Conservation (phyloP, 208 protist genomes). For the Angomonas ambiguus region DNA sequence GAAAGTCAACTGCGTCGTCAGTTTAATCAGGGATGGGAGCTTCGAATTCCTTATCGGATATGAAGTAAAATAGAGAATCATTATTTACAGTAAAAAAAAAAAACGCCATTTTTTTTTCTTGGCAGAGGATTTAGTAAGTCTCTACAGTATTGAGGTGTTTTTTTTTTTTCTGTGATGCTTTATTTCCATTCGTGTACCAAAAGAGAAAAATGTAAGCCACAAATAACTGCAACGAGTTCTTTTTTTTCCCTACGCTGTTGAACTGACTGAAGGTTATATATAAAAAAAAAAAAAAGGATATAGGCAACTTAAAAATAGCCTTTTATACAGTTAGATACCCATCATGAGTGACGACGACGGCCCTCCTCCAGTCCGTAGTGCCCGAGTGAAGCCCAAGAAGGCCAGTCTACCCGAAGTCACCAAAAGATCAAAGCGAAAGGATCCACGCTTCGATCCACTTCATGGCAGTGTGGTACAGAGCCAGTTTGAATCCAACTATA, state of each 20-base stretch:
- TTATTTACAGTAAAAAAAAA: background rate
- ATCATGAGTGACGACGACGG: slow-evolving; percentile 48
- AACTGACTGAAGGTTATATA: background rate
- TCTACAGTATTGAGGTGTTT: too few species aligned
- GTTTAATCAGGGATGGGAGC: slow-evolving; percentile 21
- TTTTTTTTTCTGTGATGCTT: background rate
- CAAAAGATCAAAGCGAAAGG: slow-evolving; percentile 19
- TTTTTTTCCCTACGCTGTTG: background rate
- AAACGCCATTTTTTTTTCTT: slow-evolving; percentile 2
- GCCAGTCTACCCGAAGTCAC: background rate
- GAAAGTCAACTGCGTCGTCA: slow-evolving; percentile 20
- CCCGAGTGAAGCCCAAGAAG: slow-evolving; percentile 37
- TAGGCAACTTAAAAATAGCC: too few species aligned
- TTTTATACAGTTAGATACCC: too few species aligned
- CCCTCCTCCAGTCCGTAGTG: slow-evolving; percentile 67
- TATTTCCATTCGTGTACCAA: background rate
- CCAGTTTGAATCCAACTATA: slow-evolving; percentile 71
- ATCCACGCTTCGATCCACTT: slow-evolving; percentile 81
- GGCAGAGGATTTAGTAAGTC: background rate
- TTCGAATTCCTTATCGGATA: slow-evolving; percentile 6
- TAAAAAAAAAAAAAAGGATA: slow-evolving; percentile 3
- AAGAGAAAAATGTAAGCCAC: too few species aligned
- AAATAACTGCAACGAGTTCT: too few species aligned
- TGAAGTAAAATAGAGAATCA: slow-evolving; percentile 6
- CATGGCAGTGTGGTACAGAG: slow-evolving; percentile 44